Conservation (phyloP, 257 asterid species). For the Solanum sitiens region DNA sequence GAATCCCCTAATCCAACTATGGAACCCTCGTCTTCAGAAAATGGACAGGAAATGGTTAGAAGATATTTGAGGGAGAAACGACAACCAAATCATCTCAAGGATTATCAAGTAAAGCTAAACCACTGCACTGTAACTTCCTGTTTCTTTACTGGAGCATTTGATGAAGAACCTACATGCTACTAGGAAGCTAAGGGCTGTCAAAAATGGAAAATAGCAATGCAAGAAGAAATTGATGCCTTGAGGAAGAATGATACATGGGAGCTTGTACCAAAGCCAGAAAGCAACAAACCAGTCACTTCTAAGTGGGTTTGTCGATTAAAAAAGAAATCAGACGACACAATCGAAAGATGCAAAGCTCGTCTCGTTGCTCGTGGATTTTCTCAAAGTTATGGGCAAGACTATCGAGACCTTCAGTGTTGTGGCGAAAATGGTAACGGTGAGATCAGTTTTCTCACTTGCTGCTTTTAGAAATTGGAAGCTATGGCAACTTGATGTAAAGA, state of each 20-base stretch:
- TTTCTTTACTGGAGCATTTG: background rate
- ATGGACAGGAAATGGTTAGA: background rate
- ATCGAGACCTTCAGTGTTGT: constrained; percentile 4
- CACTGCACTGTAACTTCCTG: background rate
- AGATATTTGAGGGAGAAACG: background rate
- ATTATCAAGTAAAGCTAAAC: background rate
- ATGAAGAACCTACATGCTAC: background rate
- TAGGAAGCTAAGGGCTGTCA: background rate
- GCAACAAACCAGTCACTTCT: background rate
- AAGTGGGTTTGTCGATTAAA: constrained; percentile 7
- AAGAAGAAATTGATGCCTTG: constrained; percentile 1
- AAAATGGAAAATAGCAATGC: background rate
- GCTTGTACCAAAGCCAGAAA: background rate
- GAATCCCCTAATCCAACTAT: background rate
- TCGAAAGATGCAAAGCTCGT: background rate
- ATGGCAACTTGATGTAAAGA: too few relatives aligned
- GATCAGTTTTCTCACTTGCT: background rate
- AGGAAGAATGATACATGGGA: background rate
- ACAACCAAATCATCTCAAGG: background rate
- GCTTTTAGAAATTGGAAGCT: too few relatives aligned
- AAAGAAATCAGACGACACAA: background rate
- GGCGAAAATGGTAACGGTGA: background rate
- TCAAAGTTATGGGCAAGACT: constrained; percentile 1
- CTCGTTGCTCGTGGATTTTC: background rate
- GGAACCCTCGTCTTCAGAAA: background rate